Conservation (phyloP, 768 basidiomycete genomes). For the Strobilomyces echinocephalus region DNA sequence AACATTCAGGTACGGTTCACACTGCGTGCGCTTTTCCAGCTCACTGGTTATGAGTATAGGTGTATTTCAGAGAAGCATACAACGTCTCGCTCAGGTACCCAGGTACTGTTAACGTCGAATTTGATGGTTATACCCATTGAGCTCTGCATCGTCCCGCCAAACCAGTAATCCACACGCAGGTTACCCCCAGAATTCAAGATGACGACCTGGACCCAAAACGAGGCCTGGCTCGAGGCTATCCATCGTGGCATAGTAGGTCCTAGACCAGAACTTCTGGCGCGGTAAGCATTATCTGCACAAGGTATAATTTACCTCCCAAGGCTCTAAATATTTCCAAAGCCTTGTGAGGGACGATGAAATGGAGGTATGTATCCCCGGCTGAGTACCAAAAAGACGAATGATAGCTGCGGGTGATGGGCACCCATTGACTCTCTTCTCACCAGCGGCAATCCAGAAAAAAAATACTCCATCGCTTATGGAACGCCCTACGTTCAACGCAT, state of each 20-base stretch:
- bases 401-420: conserved; percentile 5
- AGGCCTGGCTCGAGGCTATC: conserved; percentile 38
- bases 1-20: conserved; percentile 27
- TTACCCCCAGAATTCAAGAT: conserved; percentile 35
- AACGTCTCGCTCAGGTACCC: conserved; percentile 32
- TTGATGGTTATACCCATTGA: conserved; percentile 45
- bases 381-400: conserved; percentile 15
- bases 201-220: conserved; percentile 39
- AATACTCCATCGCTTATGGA: conserved; percentile 22
- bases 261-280: conserved; percentile 2
- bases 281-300: conserved; percentile 12
- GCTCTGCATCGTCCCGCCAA: conserved; percentile 39
- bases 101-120: conserved; percentile 35
- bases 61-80: conserved; percentile 36
- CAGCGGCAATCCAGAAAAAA: conserved; percentile 18
- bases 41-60: conserved; percentile 27
- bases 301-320: not conserved
- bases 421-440: not conserved
- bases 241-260: conserved; percentile 22
- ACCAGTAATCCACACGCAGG: conserved; percentile 47
- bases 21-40: not conserved
- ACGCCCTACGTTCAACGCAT: conserved; percentile 22
- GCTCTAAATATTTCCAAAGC: conserved; percentile 17
- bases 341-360: conserved; percentile 39
- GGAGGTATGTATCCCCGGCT: conserved; percentile 24